Conservation (phyloP, 371 early-diverging fungal species). For the Quaeritorhiza haematococci region DNA sequence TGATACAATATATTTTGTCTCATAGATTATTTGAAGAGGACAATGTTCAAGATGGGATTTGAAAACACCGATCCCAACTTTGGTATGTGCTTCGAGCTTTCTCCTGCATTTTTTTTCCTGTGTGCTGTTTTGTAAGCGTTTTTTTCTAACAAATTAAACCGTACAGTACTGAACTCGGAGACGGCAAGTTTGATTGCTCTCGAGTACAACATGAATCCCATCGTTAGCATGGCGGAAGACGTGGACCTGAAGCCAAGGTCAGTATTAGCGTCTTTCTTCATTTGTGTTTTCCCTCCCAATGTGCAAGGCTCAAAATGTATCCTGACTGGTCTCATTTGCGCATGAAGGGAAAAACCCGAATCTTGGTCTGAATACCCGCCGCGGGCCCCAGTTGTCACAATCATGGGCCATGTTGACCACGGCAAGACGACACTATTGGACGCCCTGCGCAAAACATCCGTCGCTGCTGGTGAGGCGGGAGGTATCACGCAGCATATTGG, state of each 20-base stretch:
- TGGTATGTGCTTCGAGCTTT: conserved; percentile 61
- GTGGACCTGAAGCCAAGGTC: conserved; percentile 58
- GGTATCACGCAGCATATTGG: conserved; percentile 98
- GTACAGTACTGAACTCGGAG: conserved; percentile 69
- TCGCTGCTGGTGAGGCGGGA: conserved; percentile 92
- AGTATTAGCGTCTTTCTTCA: background rate
- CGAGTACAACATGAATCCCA: conserved; percentile 80
- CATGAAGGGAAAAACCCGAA: conserved; percentile 37
- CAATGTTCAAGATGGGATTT: conserved; percentile 72
- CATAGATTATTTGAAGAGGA: conserved; percentile 56
- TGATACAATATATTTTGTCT: conserved; percentile 5
- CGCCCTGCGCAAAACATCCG: conserved; percentile 81
- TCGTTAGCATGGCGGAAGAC: conserved; percentile 54
- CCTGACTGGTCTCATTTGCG: background rate
- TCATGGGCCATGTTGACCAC: conserved; percentile 98
- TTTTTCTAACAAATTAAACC: no score
- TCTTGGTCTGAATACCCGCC: conserved; percentile 65
- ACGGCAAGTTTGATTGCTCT: conserved; percentile 80
- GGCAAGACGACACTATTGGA: conserved; percentile 97
- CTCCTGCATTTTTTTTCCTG: no score
- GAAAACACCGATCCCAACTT: conserved; percentile 55
- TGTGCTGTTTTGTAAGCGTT: no score
- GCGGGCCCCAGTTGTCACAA: conserved; percentile 90
- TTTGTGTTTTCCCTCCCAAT: background rate
- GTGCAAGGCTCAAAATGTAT: background rate